Evolutionary conservation across 441 rosid genomes (phyloP).

Genomic region (Syzygium malaccense): DNA sequence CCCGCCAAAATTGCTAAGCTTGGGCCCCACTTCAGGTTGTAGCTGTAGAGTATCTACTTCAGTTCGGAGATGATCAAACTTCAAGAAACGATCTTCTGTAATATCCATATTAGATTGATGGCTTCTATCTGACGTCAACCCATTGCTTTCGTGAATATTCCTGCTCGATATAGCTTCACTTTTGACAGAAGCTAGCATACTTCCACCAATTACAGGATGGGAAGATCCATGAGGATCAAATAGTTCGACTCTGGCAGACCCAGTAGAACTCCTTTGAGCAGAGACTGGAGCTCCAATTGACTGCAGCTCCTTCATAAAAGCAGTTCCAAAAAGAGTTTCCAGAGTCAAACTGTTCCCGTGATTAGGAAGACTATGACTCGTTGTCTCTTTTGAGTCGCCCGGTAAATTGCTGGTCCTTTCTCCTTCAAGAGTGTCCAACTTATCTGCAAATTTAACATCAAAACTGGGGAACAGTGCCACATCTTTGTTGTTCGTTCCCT

Average conservation of each 20-base stretch:
- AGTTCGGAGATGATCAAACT: constrained; percentile 37
- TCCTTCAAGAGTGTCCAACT: constrained; percentile 16
- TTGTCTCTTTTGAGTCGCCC: constrained; percentile 24
- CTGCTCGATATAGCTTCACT: constrained; percentile 26
- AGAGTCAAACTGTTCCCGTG: constrained; percentile 67
- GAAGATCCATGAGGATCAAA: constrained; percentile 34
- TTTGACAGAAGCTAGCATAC: constrained; percentile 16
- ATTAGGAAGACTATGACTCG: constrained; percentile 20
- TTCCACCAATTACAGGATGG: constrained; percentile 21
- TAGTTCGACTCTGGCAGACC: constrained; percentile 31
- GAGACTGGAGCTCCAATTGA: constrained; percentile 68
- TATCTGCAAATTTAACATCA: constrained; percentile 26
- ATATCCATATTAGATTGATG: constrained; percentile 34
- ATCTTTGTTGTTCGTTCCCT: constrained; percentile 33
- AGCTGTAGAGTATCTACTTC: constrained; percentile 31
- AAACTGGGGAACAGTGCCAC: constrained; percentile 15
- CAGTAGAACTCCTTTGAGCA: constrained; percentile 25
- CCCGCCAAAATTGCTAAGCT: constrained; percentile 29
- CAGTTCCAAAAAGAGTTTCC: constrained; percentile 87
- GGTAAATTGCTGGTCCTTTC: constrained; percentile 7
- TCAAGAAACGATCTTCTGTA: constrained; percentile 33
- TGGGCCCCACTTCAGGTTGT: constrained; percentile 35
- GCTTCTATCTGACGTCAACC: constrained; percentile 31
- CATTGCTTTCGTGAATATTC: constrained; percentile 25
- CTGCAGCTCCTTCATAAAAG: constrained; percentile 94